A percentile compares a stretch with the other conserved stretches of the same genome.
phyloP scores from a whole-genome alignment of 768 basidiomycete genomes.

The Termitomyces sp. region DNA sequence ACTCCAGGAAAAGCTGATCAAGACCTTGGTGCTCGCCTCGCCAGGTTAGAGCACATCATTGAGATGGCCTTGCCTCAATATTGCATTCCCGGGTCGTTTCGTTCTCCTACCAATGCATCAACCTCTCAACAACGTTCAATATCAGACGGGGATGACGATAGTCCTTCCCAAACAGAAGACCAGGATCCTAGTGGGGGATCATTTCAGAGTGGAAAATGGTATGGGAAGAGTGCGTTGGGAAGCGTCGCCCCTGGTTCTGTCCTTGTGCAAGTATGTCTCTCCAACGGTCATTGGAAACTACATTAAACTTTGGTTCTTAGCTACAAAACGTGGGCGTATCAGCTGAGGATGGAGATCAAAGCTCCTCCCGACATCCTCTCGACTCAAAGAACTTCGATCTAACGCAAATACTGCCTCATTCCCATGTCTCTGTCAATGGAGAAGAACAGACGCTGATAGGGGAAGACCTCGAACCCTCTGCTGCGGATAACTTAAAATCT shows the following conservation, averaged over 20 bases:
- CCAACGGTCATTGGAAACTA: neutral
- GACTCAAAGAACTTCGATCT: conserved; percentile 13
- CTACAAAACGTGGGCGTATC: conserved; percentile 23
- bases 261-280: conserved; percentile 60
- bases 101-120: conserved; percentile 22
- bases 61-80: conserved; percentile 78
- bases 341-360: conserved; percentile 8
- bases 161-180: conserved; percentile 68
- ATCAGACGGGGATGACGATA: conserved; percentile 61
- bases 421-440: conserved; percentile 2
- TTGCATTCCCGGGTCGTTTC: conserved; percentile 38
- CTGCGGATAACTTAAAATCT: conserved; percentile 79
- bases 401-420: conserved; percentile 1
- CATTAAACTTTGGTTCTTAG: conserved; percentile 7
- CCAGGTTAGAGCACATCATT: conserved; percentile 76
- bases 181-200: conserved; percentile 72
- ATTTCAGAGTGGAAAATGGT: conserved; percentile 85
- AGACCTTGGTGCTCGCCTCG: conserved; percentile 68
- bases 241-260: conserved; percentile 77
- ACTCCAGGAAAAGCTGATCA: conserved; percentile 85
- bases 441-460: conserved; percentile 25
- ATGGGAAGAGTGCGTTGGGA: conserved; percentile 78
- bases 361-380: conserved; percentile 6
- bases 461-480: conserved; percentile 44
- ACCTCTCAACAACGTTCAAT: conserved; percentile 39